These are phyloP conservation scores for Blumeriella jaapii DNA, from an alignment of 2,329 filamentous ascomycete species.

Conservation along the genomic window DNA sequence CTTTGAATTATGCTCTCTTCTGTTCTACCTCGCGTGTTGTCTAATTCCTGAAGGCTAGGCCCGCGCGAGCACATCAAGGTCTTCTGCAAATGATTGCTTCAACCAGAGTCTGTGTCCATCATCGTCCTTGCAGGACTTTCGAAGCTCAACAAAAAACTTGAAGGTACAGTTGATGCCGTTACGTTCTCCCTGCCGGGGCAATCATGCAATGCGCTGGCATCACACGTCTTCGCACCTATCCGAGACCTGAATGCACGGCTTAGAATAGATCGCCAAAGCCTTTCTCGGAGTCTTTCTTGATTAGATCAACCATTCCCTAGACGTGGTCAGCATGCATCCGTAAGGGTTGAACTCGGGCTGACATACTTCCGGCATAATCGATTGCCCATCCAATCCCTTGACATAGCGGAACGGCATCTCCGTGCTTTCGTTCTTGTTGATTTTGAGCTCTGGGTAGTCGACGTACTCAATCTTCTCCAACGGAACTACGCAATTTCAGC, in stretches of 20 bases:
- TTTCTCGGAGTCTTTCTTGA: conserved; percentile 89
- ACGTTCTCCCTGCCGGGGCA: no score
- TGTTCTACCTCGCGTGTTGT: no score
- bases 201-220: no score
- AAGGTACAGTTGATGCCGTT: no score
- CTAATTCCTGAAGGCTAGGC: no score
- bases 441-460: conserved; percentile 79
- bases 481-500: conserved; percentile 42
- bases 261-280: conserved; percentile 75
- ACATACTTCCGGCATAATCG: conserved; percentile 81
- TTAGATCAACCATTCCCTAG: conserved; percentile 83
- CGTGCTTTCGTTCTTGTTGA: conserved; percentile 86
- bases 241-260: not conserved
- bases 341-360: conserved; percentile 6
- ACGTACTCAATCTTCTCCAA: conserved; percentile 71
- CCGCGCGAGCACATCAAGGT: no score
- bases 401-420: conserved; percentile 99
- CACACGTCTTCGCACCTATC: not conserved
- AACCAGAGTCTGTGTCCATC: no score
- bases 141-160: no score
- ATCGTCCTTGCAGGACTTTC: no score
- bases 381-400: conserved; percentile 57
- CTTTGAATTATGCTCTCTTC: no score
- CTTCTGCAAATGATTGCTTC: no score
- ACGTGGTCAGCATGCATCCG: conserved; percentile 13